phyloP scores from a whole-genome alignment of 306 rosid genomes.

The Cucurbita ficifolia region DNA sequence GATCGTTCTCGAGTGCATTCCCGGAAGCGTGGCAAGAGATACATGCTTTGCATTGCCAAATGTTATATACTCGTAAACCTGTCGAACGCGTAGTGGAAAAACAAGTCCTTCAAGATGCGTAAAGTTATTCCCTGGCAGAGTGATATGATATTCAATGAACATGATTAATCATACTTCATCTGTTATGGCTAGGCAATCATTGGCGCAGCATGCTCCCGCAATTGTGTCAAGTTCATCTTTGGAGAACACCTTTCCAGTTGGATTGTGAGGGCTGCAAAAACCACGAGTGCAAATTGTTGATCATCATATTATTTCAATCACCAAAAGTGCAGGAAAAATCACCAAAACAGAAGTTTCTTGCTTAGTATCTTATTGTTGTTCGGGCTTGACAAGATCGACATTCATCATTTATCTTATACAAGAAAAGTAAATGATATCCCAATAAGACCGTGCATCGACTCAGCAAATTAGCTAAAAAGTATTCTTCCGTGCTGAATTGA shows the following conservation, averaged over 20 bases:
- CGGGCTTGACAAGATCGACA: not conserved
- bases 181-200: conserved; percentile 57
- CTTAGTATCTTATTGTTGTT: not conserved
- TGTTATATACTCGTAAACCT: conserved; percentile 70
- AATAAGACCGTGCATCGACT: not conserved
- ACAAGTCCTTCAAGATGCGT: not conserved
- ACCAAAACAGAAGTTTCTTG: not conserved
- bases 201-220: conserved; percentile 47
- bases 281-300: not conserved
- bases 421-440: not conserved
- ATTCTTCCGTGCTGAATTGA: not conserved
- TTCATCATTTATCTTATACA: not conserved
- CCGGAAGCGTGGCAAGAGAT: conserved; percentile 64
- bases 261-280: conserved; percentile 78
- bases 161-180: conserved; percentile 51
- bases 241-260: conserved; percentile 85
- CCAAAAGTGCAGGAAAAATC: not conserved
- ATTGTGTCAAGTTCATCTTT: conserved; percentile 62
- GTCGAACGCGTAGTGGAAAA: not conserved
- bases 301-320: not conserved
- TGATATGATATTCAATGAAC: not conserved
- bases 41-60: conserved; percentile 42
- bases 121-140: not conserved
- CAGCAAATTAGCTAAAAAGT: not conserved
- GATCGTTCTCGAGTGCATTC: conserved; percentile 69